Base-by-base conservation (phyloP, 805 yeast genomes). In the Candida ovalis region DNA sequence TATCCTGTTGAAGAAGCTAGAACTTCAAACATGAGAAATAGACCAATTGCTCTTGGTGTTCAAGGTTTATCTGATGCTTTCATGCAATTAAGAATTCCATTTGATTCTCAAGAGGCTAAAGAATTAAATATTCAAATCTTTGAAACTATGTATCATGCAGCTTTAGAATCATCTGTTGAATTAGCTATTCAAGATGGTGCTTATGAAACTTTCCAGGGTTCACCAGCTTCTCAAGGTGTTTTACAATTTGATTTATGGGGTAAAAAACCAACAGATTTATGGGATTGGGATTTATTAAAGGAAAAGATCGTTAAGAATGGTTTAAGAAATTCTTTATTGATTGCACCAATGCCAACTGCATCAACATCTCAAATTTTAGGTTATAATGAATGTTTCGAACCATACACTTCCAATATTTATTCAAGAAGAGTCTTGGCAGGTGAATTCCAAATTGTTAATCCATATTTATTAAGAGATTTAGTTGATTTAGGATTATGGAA, bases 341-440 rank as follows among this genome's bases (percentile, higher is more conserved):
- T 79, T 52, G 84, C 84, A 1, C 83, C 83, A 51, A 79, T 79
- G 84, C 84, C 84, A 40, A 79, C 84, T 50, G 84, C 84, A n/a
- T 79, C 84, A 22, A 79, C 84, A 4, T 79, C 84, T 9, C 84
- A 79, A 63, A 79, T 79, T 51, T 71, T 79, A 60, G 84, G 84
- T 54, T 75, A 74, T 64, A 79, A 77, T 59, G 84, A 79, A 63
- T 79, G 84, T 62, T 79, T 79, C 60, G 84, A 79, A 65, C 84
- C 84, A 35, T 78, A 74, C 66, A 79, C 84, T 25, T 79, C 84
- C 22, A 79, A 79, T 63, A 79, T 79, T 58, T 79, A 79, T 64
- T 75, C 82, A 13, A 74, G 84, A 72, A 74, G 84, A 71, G 84
- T 78, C 25, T 69, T 79, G 45, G 80, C 83, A 27, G 84, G 84